A percentile compares a stretch with the other conserved stretches of the same genome.
phyloP scores from a whole-genome alignment of 352 stramenopile species.

The Globisporangium sylvaticum region DNA sequence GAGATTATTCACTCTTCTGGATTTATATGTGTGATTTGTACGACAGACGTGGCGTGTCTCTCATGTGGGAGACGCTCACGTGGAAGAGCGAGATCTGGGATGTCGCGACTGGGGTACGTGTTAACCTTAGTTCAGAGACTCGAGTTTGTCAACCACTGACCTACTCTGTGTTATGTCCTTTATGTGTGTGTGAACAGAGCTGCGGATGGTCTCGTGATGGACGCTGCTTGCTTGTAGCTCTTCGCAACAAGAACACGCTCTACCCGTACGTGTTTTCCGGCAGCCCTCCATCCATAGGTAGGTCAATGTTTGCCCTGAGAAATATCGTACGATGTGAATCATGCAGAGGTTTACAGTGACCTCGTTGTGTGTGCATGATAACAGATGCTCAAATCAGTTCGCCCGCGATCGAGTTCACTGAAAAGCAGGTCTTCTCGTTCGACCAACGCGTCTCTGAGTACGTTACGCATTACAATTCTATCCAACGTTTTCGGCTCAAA shows the following conservation, averaged over 20 bases:
- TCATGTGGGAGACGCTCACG: conserved; percentile 79
- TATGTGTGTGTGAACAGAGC: conserved; percentile 25
- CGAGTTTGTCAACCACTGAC: background rate
- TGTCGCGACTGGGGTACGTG: conserved; percentile 47
- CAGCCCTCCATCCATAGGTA: conserved; percentile 58
- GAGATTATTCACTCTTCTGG: background rate
- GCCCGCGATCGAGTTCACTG: conserved; percentile 59
- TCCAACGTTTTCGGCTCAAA: no score
- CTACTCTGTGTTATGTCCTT: background rate
- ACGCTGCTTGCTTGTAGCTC: conserved; percentile 58
- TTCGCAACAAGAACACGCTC: conserved; percentile 48
- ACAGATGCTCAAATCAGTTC: conserved; percentile 73
- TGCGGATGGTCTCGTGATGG: conserved; percentile 75
- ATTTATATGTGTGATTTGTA: background rate
- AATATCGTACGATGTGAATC: background rate
- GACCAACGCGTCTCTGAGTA: conserved; percentile 62
- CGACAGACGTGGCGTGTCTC: conserved; percentile 42
- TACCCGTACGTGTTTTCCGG: conserved; percentile 72
- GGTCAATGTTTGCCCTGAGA: background rate
- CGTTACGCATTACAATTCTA: no score
- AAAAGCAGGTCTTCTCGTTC: conserved; percentile 56
- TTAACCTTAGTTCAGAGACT: background rate
- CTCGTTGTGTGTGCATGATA: background rate
- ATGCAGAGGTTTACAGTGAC: background rate
- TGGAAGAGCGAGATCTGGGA: conserved; percentile 83